Evolutionary conservation across 2,329 filamentous ascomycete genomes (phyloP).

Genomic region (Pseudogymnoascus sp.): DNA sequence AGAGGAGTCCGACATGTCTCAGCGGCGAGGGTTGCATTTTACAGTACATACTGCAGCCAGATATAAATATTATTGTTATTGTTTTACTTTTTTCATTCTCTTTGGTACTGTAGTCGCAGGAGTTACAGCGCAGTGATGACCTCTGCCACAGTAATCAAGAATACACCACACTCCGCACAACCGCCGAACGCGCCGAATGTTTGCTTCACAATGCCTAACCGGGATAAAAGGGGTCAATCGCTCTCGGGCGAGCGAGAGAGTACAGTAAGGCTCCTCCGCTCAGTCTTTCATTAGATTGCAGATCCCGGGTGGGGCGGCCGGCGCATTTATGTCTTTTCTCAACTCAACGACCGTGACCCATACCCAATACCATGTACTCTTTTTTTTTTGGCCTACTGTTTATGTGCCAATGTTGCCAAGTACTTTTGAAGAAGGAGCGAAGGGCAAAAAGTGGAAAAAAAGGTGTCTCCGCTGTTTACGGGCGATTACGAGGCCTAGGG

Average conservation of each 20-base stretch:
- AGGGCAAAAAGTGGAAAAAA: neutral
- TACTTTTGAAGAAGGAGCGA: neutral
- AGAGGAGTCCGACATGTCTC: neutral
- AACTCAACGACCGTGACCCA: conserved; percentile 7
- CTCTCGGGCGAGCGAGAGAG: conserved; percentile 8
- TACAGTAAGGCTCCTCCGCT: conserved; percentile 5
- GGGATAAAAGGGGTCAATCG: neutral
- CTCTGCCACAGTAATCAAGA: neutral
- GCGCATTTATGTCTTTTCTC: neutral
- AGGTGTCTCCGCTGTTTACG: neutral
- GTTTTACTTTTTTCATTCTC: neutral
- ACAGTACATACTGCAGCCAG: neutral
- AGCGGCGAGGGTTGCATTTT: conserved; percentile 1
- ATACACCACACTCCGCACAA: neutral
- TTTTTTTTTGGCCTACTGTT: too few species aligned
- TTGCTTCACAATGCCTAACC: neutral
- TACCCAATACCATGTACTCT: neutral
- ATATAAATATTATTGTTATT: conserved; percentile 8
- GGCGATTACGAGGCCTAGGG: neutral
- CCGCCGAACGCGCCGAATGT: neutral
- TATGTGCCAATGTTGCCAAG: neutral
- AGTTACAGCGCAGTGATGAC: neutral
- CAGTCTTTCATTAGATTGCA: conserved; percentile 2
- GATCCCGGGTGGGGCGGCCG: conserved; percentile 2
- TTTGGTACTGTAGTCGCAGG: neutral